Conservation (phyloP, 805 yeast species). For the Saccharomycopsis vini region DNA sequence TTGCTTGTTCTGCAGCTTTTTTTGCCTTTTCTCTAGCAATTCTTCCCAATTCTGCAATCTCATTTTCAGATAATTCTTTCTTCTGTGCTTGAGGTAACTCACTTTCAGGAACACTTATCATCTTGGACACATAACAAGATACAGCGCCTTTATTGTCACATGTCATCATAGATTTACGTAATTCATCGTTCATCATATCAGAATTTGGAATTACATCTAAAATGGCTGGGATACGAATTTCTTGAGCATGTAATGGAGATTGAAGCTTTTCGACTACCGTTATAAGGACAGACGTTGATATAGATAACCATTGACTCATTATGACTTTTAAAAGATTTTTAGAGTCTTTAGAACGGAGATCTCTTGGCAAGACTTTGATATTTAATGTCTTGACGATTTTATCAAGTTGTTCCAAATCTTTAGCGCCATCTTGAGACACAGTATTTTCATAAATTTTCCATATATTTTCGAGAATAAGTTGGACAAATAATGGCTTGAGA, state of each 20-base stretch:
- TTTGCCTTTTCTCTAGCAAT: conserved; percentile 61
- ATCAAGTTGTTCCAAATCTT: conserved; percentile 61
- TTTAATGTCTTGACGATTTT: conserved; percentile 67
- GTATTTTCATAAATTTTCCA: conserved; percentile 85
- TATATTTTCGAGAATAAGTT: conserved; percentile 76
- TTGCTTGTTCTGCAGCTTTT: conserved; percentile 32
- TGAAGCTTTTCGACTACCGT: conserved; percentile 82
- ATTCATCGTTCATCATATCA: conserved; percentile 34
- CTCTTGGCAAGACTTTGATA: conserved; percentile 64
- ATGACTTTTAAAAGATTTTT: conserved; percentile 53
- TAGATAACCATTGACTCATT: conserved; percentile 91
- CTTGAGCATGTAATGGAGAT: conserved; percentile 73
- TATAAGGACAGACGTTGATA: conserved; percentile 74
- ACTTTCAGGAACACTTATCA: conserved; percentile 72
- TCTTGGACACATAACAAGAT: conserved; percentile 80
- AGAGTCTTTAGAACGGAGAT: conserved; percentile 69
- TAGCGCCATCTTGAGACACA: conserved; percentile 33
- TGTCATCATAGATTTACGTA: conserved; percentile 39
- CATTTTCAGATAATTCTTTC: conserved; percentile 32
- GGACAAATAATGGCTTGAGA: conserved; percentile 77
- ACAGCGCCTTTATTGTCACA: conserved; percentile 64
- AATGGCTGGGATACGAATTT: conserved; percentile 57
- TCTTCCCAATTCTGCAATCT: conserved; percentile 52
- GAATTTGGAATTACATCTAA: conserved; percentile 49
- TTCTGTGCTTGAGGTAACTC: conserved; percentile 58